Conservation (phyloP, 1,284 basidiomycete genomes). For the Austropuccinia psidii region DNA sequence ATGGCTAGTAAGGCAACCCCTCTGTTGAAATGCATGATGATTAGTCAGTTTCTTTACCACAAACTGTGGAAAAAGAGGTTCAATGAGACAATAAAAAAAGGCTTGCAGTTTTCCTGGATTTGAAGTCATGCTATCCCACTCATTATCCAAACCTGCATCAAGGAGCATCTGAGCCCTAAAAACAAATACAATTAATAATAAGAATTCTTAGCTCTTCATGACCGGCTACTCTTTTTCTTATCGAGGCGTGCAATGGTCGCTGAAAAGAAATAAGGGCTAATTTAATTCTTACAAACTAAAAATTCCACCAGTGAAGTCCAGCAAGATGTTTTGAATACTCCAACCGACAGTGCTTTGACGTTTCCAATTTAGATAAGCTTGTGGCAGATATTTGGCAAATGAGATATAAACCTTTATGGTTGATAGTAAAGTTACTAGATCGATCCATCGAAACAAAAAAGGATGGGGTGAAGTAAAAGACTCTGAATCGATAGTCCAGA, state of each 20-base stretch:
- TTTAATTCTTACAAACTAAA: conserved; percentile 5
- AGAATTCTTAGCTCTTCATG: no score
- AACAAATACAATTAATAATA: no score
- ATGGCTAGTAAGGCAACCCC: conserved; percentile 42
- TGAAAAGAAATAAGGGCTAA: not conserved
- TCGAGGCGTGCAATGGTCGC: no score
- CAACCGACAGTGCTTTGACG: conserved; percentile 19
- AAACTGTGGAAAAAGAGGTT: no score
- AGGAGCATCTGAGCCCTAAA: conserved; percentile 30
- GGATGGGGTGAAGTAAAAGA: not conserved
- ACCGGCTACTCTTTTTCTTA: no score
- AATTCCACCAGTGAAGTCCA: conserved; percentile 37
- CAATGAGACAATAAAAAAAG: not conserved
- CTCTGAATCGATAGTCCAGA: conserved; percentile 14
- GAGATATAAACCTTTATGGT: conserved; percentile 48
- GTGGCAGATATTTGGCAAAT: conserved; percentile 29
- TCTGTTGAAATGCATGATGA: no score
- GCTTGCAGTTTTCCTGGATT: conserved; percentile 29
- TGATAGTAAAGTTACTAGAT: conserved; percentile 32
- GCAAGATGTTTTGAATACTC: conserved; percentile 37
- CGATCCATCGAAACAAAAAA: conserved; percentile 11
- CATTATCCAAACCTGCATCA: conserved; percentile 14
- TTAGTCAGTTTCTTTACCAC: no score
- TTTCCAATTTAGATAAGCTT: conserved; percentile 16
- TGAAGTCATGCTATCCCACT: conserved; percentile 22